A percentile compares a stretch with the other conserved stretches of the same genome.
Evolutionary conservation across 2,329 filamentous ascomycete species (phyloP).

Genomic region (Trichoderma asperellum): DNA sequence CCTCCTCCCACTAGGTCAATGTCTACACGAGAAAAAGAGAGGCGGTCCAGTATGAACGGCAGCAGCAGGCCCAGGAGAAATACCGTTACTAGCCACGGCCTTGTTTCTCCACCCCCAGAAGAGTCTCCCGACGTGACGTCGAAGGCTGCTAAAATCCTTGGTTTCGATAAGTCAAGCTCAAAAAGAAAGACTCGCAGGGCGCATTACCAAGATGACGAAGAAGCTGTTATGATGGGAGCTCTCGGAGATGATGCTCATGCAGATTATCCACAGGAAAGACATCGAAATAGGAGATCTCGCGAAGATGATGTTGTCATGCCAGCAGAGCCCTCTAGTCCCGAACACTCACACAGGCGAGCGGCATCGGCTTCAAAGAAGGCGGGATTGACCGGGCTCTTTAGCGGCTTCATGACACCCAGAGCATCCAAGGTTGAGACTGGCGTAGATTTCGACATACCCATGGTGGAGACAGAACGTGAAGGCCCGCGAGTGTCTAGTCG

Average conservation of each 20-base stretch:
- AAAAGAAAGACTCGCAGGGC: slow-evolving; percentile 53
- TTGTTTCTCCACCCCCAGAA: slow-evolving; percentile 75
- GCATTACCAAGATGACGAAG: slow-evolving; percentile 50
- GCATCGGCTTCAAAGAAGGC: slow-evolving; percentile 53
- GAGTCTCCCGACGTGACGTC: slow-evolving; percentile 66
- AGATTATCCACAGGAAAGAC: slow-evolving; percentile 40
- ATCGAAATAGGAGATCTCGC: slow-evolving; percentile 40
- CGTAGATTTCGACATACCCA: slow-evolving; percentile 52
- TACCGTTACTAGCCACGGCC: slow-evolving; percentile 67
- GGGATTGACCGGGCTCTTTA: slow-evolving; percentile 64
- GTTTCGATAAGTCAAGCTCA: slow-evolving; percentile 53
- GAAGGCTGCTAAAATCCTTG: slow-evolving; percentile 79
- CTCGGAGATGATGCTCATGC: slow-evolving; percentile 44
- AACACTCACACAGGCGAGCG: slow-evolving; percentile 42
- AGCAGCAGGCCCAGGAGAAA: slow-evolving; percentile 61
- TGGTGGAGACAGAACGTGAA: slow-evolving; percentile 62
- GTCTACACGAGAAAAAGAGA: slow-evolving; percentile 69
- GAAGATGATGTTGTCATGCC: slow-evolving; percentile 48
- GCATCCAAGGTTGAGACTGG: slow-evolving; percentile 52
- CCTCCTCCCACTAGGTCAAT: slow-evolving; percentile 70
- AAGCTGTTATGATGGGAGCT: slow-evolving; percentile 53
- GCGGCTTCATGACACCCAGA: slow-evolving; percentile 57
- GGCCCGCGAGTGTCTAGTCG: slow-evolving; percentile 62
- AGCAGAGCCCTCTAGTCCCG: slow-evolving; percentile 43
- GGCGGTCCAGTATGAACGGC: slow-evolving; percentile 58